Evolutionary conservation across 1,284 basidiomycete genomes (phyloP).

Genomic region (Apiotrichum sp.): DNA sequence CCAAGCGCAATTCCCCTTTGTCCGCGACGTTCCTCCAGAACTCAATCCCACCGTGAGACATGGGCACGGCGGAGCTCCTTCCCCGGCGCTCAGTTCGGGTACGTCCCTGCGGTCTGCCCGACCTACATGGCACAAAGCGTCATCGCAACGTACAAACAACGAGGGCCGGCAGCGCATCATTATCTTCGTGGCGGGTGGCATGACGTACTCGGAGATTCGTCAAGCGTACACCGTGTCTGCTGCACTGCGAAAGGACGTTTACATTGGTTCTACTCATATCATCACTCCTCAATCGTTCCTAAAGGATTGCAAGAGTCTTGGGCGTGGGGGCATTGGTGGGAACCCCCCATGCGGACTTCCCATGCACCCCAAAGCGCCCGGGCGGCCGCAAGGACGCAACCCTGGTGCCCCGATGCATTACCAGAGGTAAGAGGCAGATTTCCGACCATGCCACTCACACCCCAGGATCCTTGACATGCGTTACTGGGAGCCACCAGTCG

Average conservation of each 20-base stretch:
- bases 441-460: constrained; percentile 8
- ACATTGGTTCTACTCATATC: constrained; percentile 87
- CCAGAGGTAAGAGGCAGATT: constrained; percentile 51
- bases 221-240: constrained; percentile 75
- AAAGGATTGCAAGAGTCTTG: constrained; percentile 76
- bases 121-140: constrained; percentile 69
- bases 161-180: constrained; percentile 69
- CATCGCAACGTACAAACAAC: constrained; percentile 47
- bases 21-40: constrained; percentile 72
- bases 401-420: constrained; percentile 65
- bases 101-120: constrained; percentile 66
- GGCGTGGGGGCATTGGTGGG: constrained; percentile 65
- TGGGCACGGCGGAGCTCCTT: constrained; percentile 3
- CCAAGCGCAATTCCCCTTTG: constrained; percentile 75
- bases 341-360: constrained; percentile 62
- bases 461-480: constrained; percentile 40
- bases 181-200: constrained; percentile 88
- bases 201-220: constrained; percentile 93
- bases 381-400: constrained; percentile 51
- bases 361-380: constrained; percentile 43
- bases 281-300: constrained; percentile 78
- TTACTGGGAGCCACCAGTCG: constrained; percentile 44
- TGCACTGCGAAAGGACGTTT: constrained; percentile 75
- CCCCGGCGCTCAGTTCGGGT: constrained; percentile 1
- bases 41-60: constrained; percentile 17